Evolutionary conservation across 2,329 filamentous ascomycete genomes (phyloP), one percentile per base, ranked within the genome.

Genomic region (Colletotrichum navitas): DNA sequence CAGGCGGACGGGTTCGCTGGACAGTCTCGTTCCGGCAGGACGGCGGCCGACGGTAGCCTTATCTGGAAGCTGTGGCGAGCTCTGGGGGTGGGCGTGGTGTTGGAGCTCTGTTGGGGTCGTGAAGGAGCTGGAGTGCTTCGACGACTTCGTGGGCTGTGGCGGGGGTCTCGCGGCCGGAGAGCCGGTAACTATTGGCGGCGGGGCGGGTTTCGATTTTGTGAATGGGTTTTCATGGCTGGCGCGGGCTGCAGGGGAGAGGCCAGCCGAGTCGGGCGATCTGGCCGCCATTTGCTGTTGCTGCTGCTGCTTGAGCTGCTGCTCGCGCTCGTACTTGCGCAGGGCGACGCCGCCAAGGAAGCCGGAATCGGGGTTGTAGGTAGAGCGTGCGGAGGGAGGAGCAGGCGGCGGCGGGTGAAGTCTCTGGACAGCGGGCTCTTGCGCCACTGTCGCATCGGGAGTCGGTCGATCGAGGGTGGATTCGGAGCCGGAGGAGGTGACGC

Each of bases 311-410:
- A 63, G 39, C 12, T 76, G 74, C 54, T 76, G 74, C 21, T 82
- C 83, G 54, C 83, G 82, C 26, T 84, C 84, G 56, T 86, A 85
- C 58, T 89, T 88, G 73, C 83, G 81, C 69, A 89, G 78, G 4
- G 87, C 86, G 16, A 88, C 78, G 3, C 88, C 88, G 21, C 88
- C 88, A 61, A 90, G 85, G 75, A 90, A 90, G 16, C 85, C 82
- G 1, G 83, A 82, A 32, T 82, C 80, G 8, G 78, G 78, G 61
- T 79, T 82, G 63, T 83, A 79, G 4, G 79, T 77, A 4, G 80
- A 79, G 41, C 76, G 77, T 39, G 76, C 78, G 41, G 79, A 77
- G 63, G 79, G 79, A 54, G 70, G 63, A 18, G 43, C 43, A 45
- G 43, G 18, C 18, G 74, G 79, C 55, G 75, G 76, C 59, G 72